Percentiles rank a stretch among this genome's conserved stretches.
phyloP scores from a whole-genome alignment of 2,329 filamentous ascomycete species.

The Didymella arachidicola region DNA sequence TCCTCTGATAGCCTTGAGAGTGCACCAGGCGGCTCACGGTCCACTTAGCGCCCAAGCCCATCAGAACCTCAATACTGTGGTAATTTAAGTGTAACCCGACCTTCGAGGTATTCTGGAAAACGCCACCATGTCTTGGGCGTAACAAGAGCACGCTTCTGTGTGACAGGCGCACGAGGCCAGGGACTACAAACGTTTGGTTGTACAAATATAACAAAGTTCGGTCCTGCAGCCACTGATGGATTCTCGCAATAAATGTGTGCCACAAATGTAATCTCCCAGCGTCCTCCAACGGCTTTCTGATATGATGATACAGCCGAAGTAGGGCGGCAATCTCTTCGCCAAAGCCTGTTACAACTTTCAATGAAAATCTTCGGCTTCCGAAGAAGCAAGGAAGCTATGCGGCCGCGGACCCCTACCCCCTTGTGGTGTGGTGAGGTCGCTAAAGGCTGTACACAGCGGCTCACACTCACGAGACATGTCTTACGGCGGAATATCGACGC shows the following conservation, averaged over 20 bases:
- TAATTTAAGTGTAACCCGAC: constrained; percentile 12
- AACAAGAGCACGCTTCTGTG: constrained; percentile 21
- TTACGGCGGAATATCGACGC: constrained; percentile 21
- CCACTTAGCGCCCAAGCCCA: constrained; percentile 30
- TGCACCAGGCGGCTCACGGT: constrained; percentile 11
- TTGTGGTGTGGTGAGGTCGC: constrained; percentile 30
- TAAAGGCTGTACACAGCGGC: constrained; percentile 22
- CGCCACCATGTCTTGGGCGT: constrained; percentile 30
- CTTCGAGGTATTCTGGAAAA: constrained; percentile 37
- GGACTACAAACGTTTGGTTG: constrained; percentile 5
- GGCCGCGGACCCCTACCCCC: constrained; percentile 28
- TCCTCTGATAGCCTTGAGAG: constrained; percentile 13
- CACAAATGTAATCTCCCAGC: constrained; percentile 25
- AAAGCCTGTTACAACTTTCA: constrained; percentile 25
- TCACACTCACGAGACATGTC: constrained; percentile 9
- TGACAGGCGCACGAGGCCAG: constrained; percentile 24
- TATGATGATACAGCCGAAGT: constrained; percentile 22
- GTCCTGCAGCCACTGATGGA: constrained; percentile 5
- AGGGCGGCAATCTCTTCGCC: constrained; percentile 30
- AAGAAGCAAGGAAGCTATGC: constrained; percentile 28
- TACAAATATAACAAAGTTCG: constrained; percentile 18
- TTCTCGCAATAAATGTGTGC: constrained; percentile 20
- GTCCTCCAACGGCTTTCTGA: constrained; percentile 40
- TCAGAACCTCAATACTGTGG: constrained; percentile 25
- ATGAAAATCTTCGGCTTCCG: constrained; percentile 30